Conservation (phyloP, 768 basidiomycete species). For the Vararia minispora region DNA sequence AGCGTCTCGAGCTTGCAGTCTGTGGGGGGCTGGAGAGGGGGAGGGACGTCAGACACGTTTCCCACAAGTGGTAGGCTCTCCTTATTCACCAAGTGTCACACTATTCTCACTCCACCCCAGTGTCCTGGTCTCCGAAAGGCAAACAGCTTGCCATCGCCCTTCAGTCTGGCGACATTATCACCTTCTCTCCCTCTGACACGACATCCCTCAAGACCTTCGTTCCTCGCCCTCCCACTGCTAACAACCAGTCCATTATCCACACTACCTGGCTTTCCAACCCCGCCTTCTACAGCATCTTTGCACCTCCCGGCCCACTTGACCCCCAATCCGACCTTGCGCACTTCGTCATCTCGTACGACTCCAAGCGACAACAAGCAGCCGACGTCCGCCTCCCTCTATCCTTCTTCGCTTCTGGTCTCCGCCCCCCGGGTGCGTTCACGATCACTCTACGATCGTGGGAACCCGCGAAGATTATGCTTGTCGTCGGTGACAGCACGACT, state of each 20-base stretch:
- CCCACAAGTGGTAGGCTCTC: slow-evolving; percentile 50
- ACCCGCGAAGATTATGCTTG: slow-evolving; percentile 28
- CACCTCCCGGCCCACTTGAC: slow-evolving; percentile 27
- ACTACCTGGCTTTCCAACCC: slow-evolving; percentile 60
- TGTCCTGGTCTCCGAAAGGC: slow-evolving; percentile 80
- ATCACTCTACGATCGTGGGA: slow-evolving; percentile 33
- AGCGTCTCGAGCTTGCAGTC: slow-evolving; percentile 40
- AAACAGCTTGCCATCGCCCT: slow-evolving; percentile 75
- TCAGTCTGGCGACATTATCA: slow-evolving; percentile 57
- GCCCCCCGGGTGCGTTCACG: slow-evolving; percentile 33
- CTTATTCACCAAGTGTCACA: slow-evolving; percentile 2
- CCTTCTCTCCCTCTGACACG: slow-evolving; percentile 48
- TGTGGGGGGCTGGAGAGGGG: slow-evolving; percentile 43
- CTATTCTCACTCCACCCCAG: slow-evolving; percentile 25
- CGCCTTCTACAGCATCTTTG: slow-evolving; percentile 58
- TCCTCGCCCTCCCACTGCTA: slow-evolving; percentile 39
- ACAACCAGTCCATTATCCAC: slow-evolving; percentile 35
- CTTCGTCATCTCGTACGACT: slow-evolving; percentile 29
- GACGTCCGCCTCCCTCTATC: slow-evolving; percentile 30
- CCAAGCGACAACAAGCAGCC: slow-evolving; percentile 26
- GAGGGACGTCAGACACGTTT: slow-evolving; percentile 33
- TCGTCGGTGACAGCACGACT: slow-evolving; percentile 39
- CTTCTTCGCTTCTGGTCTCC: slow-evolving; percentile 32
- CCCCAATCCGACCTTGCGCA: slow-evolving; percentile 33
- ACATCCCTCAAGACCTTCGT: slow-evolving; percentile 46